These are phyloP conservation scores for Sphagnum contortum DNA, from an alignment of 225 moss, liverwort and hornwort genomes.

Conservation along the genomic window DNA sequence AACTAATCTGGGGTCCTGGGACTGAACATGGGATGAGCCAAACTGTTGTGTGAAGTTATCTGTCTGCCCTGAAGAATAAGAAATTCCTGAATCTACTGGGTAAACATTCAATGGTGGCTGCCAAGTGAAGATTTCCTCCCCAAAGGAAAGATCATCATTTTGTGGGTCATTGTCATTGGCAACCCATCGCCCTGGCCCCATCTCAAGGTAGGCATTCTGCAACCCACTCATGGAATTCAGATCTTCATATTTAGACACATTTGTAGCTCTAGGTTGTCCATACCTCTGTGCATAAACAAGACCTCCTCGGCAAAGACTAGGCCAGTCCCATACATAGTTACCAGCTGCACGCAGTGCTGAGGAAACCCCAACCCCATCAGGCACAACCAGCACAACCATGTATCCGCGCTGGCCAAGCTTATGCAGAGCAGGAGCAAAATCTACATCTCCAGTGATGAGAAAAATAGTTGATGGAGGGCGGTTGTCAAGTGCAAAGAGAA, in stretches of 20 bases:
- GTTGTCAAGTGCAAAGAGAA: slow-evolving; percentile 39
- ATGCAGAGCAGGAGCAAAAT: slow-evolving; percentile 42
- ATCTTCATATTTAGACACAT: slow-evolving; percentile 20
- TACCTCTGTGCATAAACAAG: slow-evolving; percentile 26
- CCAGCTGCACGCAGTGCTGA: slow-evolving; percentile 74
- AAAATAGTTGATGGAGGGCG: slow-evolving; percentile 31
- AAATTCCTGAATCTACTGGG: slow-evolving; percentile 10
- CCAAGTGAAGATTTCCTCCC: slow-evolving; percentile 46
- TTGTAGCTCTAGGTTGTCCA: slow-evolving; percentile 3
- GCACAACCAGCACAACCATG: slow-evolving; percentile 74
- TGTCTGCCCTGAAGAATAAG: slow-evolving; percentile 9
- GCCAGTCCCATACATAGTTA: slow-evolving; percentile 85
- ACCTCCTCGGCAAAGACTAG: slow-evolving; percentile 59
- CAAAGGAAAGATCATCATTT: slow-evolving; percentile 12
- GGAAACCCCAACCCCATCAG: slow-evolving; percentile 70
- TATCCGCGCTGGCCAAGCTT: slow-evolving; percentile 70
- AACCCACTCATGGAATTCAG: slow-evolving; percentile 23
- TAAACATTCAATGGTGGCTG: slow-evolving; percentile 12
- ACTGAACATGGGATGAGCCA: slow-evolving; percentile 43
- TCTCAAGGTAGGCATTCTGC: slow-evolving; percentile 40
- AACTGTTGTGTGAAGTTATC: slow-evolving; percentile 51
- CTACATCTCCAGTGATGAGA: slow-evolving; percentile 41
- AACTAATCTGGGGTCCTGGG: slow-evolving; percentile 40
- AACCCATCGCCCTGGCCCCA: slow-evolving; percentile 17
- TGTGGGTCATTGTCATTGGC: slow-evolving; percentile 32